Conservation (phyloP, 2,329 filamentous ascomycete genomes). For the Davidsoniella eucalypti region DNA sequence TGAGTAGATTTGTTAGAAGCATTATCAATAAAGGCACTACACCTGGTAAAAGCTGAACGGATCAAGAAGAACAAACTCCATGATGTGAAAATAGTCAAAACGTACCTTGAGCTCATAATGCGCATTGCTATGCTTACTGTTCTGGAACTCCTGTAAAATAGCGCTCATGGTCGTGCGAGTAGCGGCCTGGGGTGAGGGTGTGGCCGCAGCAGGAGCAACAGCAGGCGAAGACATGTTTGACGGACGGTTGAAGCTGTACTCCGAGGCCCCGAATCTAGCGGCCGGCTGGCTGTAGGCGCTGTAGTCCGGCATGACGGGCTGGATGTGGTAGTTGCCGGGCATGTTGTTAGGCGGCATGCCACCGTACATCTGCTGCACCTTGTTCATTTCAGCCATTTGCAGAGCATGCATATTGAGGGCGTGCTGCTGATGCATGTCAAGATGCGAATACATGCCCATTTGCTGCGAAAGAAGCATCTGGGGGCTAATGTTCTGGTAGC, state of each 20-base stretch:
- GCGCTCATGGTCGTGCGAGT: constrained; percentile 35
- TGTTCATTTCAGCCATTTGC: background rate
- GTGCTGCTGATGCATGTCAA: background rate
- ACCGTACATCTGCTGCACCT: background rate
- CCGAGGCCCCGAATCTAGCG: background rate
- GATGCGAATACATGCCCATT: too few species aligned
- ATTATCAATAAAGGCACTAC: too few species aligned
- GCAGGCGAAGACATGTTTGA: background rate
- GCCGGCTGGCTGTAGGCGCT: background rate
- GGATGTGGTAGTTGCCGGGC: background rate
- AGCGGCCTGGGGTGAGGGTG: background rate
- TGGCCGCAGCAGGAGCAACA: too few species aligned
- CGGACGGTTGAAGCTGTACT: background rate
- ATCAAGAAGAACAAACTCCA: too few species aligned
- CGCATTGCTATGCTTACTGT: constrained; percentile 52
- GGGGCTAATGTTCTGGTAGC: too few species aligned
- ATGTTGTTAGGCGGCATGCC: background rate
- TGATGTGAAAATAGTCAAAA: background rate
- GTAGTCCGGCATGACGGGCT: background rate
- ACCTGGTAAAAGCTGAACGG: too few species aligned
- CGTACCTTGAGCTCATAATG: constrained; percentile 63
- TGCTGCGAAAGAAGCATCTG: too few species aligned
- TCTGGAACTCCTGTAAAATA: constrained; percentile 65
- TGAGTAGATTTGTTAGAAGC: too few species aligned
- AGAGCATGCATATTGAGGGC: background rate